Base-by-base conservation (phyloP, 2,329 filamentous ascomycete species). In the Trichophyton mentagrophytes region DNA sequence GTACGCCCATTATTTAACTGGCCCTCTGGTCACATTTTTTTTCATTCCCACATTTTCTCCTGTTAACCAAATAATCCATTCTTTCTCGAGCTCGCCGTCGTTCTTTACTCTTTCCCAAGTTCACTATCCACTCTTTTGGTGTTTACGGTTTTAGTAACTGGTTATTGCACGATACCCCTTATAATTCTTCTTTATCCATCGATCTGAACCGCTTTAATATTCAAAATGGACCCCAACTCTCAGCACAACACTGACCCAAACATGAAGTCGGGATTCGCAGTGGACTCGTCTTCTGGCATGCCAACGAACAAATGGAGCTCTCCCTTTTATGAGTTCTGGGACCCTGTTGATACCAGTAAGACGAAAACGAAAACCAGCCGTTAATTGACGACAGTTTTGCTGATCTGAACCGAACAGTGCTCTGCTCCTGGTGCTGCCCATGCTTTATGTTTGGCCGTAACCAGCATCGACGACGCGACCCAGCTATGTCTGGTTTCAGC, bases 401-500 rank as follows among this genome's bases (percentile, higher is more conserved):
- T 51, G 11, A 51, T 22, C 8, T 25, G 46, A 27, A 4, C 8
- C 9, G 6, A 13, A 51, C 22, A 73, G 71, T 69, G 61, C 63
- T 69, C 56, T 58, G 67, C 30, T 65, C 61, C 51, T 67, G 56
- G 46, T 72, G 66, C 62, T 68, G 65, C 15, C 68, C 71, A 25
- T 56, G 53, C 53, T 36, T 56, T 30, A 22, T 56, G 27, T 56
- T 56, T 38, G 53, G 53, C 15, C 53, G 53, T n/a, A 56, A 36
- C n/a, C 53, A 56, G 53, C 53, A 56, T 6, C 15, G 53, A 36
- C 30, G 36, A 56, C 53, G 27, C 25, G 46, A 51, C 13, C 27
- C 53, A 38, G 13, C 30, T 30, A 27, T 40, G 36, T 36, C 27
- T 20, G 53, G 36, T n/a, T 56, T 40, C 20, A 40, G 9, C 53